Conservation (phyloP, 768 basidiomycete species). For the Psilocybe azurescens region DNA sequence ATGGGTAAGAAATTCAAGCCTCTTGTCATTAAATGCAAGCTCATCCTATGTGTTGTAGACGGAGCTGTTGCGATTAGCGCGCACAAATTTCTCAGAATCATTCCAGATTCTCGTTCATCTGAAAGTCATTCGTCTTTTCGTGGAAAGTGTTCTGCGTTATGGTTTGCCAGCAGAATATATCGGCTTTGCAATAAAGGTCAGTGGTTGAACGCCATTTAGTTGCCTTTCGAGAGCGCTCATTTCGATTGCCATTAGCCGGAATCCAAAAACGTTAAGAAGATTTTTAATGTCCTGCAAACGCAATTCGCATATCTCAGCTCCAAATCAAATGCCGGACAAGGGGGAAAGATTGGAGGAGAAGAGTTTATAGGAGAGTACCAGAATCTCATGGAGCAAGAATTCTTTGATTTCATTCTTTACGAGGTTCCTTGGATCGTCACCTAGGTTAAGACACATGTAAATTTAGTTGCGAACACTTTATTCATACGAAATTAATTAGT, state of each 20-base stretch:
- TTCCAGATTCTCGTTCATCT: conserved; percentile 94
- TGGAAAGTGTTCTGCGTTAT: conserved; percentile 95
- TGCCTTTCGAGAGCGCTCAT: neutral
- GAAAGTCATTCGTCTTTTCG: conserved; percentile 89
- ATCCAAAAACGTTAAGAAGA: conserved; percentile 81
- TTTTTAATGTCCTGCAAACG: conserved; percentile 68
- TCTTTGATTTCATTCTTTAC: conserved; percentile 92
- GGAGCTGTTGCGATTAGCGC: conserved; percentile 85
- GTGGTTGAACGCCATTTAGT: neutral
- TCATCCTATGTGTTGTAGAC: conserved; percentile 56
- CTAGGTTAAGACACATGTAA: conserved; percentile 37
- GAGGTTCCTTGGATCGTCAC: conserved; percentile 91
- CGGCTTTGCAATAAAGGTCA: conserved; percentile 81
- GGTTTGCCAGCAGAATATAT: conserved; percentile 92
- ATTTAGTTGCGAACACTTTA: conserved; percentile 13
- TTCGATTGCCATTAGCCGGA: conserved; percentile 68
- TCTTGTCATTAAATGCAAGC: neutral
- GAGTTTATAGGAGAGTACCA: conserved; percentile 93
- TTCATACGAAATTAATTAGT: conserved; percentile 51
- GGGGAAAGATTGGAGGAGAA: conserved; percentile 43
- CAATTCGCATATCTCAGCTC: conserved; percentile 85
- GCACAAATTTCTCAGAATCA: conserved; percentile 97
- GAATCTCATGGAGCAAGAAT: conserved; percentile 92
- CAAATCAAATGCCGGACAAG: conserved; percentile 61
- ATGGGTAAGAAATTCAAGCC: conserved; percentile 69